Conservation (phyloP, 768 basidiomycete genomes). For the Hydnomerulius pinastri region DNA sequence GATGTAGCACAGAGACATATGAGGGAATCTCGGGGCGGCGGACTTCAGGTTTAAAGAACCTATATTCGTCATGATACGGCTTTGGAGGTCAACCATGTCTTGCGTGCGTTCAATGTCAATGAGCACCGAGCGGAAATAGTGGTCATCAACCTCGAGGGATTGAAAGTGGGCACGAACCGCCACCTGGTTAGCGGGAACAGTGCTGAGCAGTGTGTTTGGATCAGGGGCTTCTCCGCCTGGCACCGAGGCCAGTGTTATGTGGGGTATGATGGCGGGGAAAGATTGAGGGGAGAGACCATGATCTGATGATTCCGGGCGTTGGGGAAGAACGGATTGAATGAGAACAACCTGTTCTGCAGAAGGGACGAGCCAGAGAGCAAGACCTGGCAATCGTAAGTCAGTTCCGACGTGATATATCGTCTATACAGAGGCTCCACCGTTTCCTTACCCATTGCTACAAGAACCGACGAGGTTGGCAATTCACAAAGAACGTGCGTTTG, state of each 20-base stretch:
- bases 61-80: conserved; percentile 42
- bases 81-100: conserved; percentile 52
- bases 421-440: background rate
- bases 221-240: conserved; percentile 30
- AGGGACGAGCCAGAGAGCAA: conserved; percentile 75
- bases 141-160: conserved; percentile 55
- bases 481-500: too few relatives aligned
- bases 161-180: conserved; percentile 49
- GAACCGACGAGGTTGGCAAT: too few relatives aligned
- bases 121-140: conserved; percentile 75
- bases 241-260: conserved; percentile 65
- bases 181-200: conserved; percentile 38
- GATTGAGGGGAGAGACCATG: conserved; percentile 36
- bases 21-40: conserved; percentile 62
- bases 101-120: conserved; percentile 47
- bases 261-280: conserved; percentile 65
- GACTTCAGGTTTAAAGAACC: conserved; percentile 38
- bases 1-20: conserved; percentile 76
- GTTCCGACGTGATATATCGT: too few relatives aligned
- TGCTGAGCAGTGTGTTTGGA: conserved; percentile 33
- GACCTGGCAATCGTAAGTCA: conserved; percentile 45
- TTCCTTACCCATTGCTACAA: conserved; percentile 23
- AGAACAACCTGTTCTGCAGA: conserved; percentile 40
- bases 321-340: conserved; percentile 52
- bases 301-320: conserved; percentile 22